Evolutionary conservation across 2,329 filamentous ascomycete species (phyloP), one percentile per base, ranked within the genome.

Genomic region (Capronia coronata): DNA sequence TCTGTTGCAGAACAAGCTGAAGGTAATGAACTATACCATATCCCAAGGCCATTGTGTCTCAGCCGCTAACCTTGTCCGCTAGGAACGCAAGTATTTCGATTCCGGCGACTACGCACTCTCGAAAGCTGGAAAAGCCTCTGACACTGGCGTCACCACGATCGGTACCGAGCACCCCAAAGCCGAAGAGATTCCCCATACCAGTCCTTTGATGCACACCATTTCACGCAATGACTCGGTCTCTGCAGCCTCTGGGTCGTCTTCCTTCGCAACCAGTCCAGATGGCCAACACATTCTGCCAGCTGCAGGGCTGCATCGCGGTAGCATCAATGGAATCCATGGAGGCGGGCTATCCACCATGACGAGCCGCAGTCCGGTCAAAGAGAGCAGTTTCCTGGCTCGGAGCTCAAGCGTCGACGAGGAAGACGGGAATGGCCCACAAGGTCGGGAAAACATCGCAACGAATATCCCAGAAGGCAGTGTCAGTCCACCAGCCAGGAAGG

Each of bases 71-170:
- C 3, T 29, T 10, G 4, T 23, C 32, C 2, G 23, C 14, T 14
- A 30, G 22, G 93, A 97, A 70, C 90, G 93, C 75, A 98, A 94
- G 75, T 96, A 95, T 75, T 96, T 96, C 71, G 89, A 96, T 75
- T 93, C 86, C 53, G 90, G 89, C 65, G 89, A 96, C 74, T 96
- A 95, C 65, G 90, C 90, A 65, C 86, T 95, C 73, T 91, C 86
- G 70, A 95, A 96, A 76, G 93, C 93, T 52, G 93, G 93, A 71
- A 97, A 97, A 75, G 89, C 88, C 68, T 87, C 90, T 65, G 86
- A 93, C 66, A 86, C 93, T 64, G 91, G 94, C 65, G 87, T 94
- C 53, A 94, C 91, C 65, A 85, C 85, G 64, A 87, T 98, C 64
- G 93, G 93, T 64, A 90, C 87, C 64, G 85, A 95, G 72, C 93